Evolutionary conservation across 768 basidiomycete genomes (phyloP).

Genomic region (Lentinula sp.): DNA sequence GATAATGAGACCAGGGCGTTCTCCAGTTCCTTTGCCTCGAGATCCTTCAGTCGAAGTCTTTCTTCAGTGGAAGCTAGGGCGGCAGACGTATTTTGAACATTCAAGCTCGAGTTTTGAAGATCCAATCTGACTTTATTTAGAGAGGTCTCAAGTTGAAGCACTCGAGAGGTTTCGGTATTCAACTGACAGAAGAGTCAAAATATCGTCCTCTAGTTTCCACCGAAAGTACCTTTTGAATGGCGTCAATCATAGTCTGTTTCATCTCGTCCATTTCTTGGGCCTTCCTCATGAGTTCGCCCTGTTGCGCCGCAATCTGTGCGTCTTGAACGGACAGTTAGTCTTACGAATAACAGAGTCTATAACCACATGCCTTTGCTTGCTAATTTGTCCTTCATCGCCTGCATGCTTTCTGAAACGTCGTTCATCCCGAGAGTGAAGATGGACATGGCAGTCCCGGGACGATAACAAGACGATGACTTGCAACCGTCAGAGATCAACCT

Average conservation of each 20-base stretch:
- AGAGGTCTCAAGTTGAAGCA: slow-evolving; percentile 47
- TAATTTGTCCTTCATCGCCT: slow-evolving; percentile 39
- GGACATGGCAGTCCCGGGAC: slow-evolving; percentile 29
- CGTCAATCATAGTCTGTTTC: slow-evolving; percentile 34
- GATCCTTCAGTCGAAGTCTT: slow-evolving; percentile 44
- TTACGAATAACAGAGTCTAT: not conserved
- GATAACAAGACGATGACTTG: too few relatives aligned
- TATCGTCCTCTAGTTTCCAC: not conserved
- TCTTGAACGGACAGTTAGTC: slow-evolving; percentile 25
- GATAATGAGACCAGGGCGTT: slow-evolving; percentile 50
- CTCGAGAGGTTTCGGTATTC: slow-evolving; percentile 49
- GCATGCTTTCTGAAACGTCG: slow-evolving; percentile 43
- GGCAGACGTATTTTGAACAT: slow-evolving; percentile 44
- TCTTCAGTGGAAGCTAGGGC: slow-evolving; percentile 43
- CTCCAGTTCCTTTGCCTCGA: slow-evolving; percentile 49
- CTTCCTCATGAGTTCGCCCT: slow-evolving; percentile 36
- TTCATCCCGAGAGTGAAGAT: slow-evolving; percentile 38
- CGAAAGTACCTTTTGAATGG: slow-evolving; percentile 36
- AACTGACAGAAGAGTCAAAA: slow-evolving; percentile 32
- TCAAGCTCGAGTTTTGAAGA: slow-evolving; percentile 47
- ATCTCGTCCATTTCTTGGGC: slow-evolving; percentile 36
- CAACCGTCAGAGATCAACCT: not conserved
- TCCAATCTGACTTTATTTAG: slow-evolving; percentile 46
- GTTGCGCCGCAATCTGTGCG: slow-evolving; percentile 41
- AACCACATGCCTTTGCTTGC: slow-evolving; percentile 39